Evolutionary conservation across 495 filamentous ascomycete species (phyloP).

Genomic region (Trypethelium eluteriae): DNA sequence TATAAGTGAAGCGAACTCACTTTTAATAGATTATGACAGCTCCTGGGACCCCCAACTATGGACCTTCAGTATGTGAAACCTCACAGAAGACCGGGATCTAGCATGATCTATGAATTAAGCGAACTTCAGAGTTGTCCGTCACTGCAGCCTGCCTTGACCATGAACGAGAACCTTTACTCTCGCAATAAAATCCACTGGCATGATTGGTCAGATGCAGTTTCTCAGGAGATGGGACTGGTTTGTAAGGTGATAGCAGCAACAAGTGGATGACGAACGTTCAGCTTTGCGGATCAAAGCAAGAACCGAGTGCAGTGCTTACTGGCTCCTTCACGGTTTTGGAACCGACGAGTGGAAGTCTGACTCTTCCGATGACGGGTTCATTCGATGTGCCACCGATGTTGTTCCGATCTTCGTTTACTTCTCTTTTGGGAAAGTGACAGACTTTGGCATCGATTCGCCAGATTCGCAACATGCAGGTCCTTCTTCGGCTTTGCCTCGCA

Average conservation of each 20-base stretch:
- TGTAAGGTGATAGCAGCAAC: not conserved
- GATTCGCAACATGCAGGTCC: not conserved
- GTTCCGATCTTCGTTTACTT: not conserved
- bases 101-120: no score
- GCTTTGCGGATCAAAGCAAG: not conserved
- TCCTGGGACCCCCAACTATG: no score
- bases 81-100: no score
- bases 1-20: no score
- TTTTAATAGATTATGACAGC: no score
- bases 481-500: not conserved
- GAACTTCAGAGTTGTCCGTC: no score
- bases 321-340: not conserved
- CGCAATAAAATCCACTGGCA: no score
- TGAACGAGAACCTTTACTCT: no score
- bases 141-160: no score
- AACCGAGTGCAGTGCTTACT: not conserved
- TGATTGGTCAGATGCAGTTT: not conserved
- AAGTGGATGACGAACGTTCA: not conserved
- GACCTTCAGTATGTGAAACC: no score
- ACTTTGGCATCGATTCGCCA: not conserved
- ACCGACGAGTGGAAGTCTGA: no score
- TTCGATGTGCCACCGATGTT: not conserved
- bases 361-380: not conserved
- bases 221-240: no score
- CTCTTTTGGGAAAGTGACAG: not conserved